Evolutionary conservation across 768 basidiomycete genomes (phyloP), one percentile per base, ranked within the genome.

Genomic region (Russula griseocarnosa): DNA sequence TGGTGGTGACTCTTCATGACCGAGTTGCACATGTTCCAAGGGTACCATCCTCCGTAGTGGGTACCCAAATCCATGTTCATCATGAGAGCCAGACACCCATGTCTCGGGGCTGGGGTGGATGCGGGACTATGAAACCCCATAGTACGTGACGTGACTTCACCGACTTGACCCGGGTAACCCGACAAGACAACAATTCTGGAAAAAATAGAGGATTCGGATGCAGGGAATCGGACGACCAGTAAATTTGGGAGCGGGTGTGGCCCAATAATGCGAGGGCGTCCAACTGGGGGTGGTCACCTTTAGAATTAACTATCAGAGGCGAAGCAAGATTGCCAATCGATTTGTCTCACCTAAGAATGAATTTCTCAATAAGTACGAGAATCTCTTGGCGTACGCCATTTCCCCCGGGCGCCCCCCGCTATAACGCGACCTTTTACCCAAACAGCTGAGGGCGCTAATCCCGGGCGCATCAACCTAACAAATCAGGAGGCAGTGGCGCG

Each of bases 21-120:
- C 28, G 11, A 51, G 22, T 10, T 34, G 53, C 57, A 68, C 14
- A 22, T 22, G 49, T 34, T 68, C 67, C 13, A 68, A 0, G 1
- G 49, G 52, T 9, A 68, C 65, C 67, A 68, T 68, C 47, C 67
- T 61, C 58, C 42, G 65, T 16, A 68, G 50, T 13, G 67, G 67
- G 28, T 68, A 61, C 1, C 67, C 67, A 16, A 66, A 66, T 30
- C 8, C 61, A 32, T 46, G 7, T 2, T 62, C 60, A 3, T 62
- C 64, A 5, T 65, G 46, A 1, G 22, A 11, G n/a, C 36, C 51
- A 32, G 62, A 50, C 3, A 55, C 62, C 40, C 53, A 28, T 10
- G 36, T 7, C 36, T 28, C 38, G n/a, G 24, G 14, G 30, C 42
- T 40, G 7, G 38, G 22, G 32, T 13, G 26, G 56, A 57, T 4